A percentile compares a stretch with the other conserved stretches of the same genome.
Evolutionary conservation across 345 rosid genomes (phyloP).

Genomic region (Cardiospermum halicacabum): DNA sequence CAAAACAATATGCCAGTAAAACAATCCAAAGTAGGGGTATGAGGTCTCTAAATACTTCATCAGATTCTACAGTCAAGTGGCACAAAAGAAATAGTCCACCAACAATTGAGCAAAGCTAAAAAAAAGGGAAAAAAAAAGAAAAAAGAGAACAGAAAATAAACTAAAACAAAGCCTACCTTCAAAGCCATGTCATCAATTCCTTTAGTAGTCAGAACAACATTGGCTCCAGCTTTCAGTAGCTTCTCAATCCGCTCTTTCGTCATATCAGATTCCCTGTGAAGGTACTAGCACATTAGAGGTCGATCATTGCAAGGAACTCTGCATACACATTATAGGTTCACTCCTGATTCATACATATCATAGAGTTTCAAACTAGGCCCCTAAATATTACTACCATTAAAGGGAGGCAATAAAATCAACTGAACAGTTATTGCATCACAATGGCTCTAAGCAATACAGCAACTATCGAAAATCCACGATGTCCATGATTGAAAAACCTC

Average conservation of each 20-base stretch:
- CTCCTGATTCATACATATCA: background rate
- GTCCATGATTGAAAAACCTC: background rate
- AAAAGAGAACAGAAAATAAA: too few relatives aligned
- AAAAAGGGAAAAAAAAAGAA: background rate
- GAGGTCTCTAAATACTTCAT: background rate
- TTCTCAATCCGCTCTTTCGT: conserved; percentile 94
- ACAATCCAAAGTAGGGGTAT: background rate
- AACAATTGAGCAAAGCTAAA: background rate
- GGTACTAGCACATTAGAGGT: conserved; percentile 14
- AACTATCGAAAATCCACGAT: background rate
- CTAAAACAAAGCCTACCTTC: conserved; percentile 63
- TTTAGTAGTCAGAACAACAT: conserved; percentile 89
- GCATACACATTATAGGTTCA: background rate
- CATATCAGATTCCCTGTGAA: conserved; percentile 88
- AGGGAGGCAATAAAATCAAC: background rate
- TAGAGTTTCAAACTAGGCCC: background rate
- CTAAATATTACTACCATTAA: background rate
- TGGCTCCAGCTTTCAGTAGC: conserved; percentile 95
- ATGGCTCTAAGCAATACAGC: background rate
- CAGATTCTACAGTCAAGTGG: background rate
- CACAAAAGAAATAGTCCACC: background rate
- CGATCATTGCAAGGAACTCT: background rate
- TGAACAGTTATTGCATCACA: background rate
- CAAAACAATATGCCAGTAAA: background rate
- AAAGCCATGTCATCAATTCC: conserved; percentile 99